Conservation (phyloP, 305 asterid genomes). For the Rubia peregrina region DNA sequence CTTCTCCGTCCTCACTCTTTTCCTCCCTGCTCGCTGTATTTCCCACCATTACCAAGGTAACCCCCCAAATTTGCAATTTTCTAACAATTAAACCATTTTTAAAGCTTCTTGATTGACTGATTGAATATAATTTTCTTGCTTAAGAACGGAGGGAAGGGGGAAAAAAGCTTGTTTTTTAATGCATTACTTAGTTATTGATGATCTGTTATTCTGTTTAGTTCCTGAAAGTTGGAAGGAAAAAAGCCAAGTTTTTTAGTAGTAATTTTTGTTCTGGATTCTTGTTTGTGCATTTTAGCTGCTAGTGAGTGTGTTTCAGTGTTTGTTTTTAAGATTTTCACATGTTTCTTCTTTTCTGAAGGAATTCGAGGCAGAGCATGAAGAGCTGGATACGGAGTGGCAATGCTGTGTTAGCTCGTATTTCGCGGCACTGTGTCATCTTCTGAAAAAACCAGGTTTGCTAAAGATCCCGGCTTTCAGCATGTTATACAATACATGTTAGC, state of each 20-base stretch:
- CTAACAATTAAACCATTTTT: not conserved
- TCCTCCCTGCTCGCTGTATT: constrained; percentile 43
- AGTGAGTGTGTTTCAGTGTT: not conserved
- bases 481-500: not conserved
- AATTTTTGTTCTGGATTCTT: not conserved
- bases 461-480: not conserved
- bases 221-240: not conserved
- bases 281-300: not conserved
- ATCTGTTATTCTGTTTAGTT: not conserved
- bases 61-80: not conserved
- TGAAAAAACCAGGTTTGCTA: constrained; percentile 54
- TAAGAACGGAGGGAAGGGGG: not conserved
- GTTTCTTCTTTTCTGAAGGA: constrained; percentile 26
- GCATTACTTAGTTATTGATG: not conserved
- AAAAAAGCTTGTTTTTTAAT: not conserved
- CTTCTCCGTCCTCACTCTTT: constrained; percentile 61
- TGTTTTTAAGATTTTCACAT: not conserved
- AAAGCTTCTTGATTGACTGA: not conserved
- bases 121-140: not conserved
- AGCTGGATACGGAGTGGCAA: constrained; percentile 34
- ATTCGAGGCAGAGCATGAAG: constrained; percentile 26
- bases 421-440: constrained; percentile 57
- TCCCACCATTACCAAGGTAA: constrained; percentile 52
- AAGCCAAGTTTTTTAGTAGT: not conserved
- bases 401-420: constrained; percentile 46